phyloP scores from a whole-genome alignment of 352 stramenopile genomes.

The Peronospora farinosa region DNA sequence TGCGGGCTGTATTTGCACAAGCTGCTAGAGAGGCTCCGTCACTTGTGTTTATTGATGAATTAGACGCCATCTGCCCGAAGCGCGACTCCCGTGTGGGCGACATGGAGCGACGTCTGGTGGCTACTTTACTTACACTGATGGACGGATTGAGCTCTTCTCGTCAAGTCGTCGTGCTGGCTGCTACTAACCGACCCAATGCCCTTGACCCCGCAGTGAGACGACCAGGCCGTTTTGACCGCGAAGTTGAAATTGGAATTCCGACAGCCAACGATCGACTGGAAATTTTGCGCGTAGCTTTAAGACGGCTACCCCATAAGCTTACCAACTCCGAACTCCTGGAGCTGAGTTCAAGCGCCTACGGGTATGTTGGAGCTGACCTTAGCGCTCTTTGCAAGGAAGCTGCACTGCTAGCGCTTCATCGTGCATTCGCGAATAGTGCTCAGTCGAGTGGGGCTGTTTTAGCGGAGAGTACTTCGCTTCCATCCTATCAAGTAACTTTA shows the following conservation, averaged over 20 bases:
- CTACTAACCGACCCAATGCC: slow-evolving; percentile 85
- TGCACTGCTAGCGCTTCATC: slow-evolving; percentile 55
- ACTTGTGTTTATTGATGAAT: slow-evolving; percentile 86
- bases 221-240: slow-evolving; percentile 93
- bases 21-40: slow-evolving; percentile 45
- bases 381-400: slow-evolving; percentile 74
- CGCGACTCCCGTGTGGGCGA: slow-evolving; percentile 73
- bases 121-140: slow-evolving; percentile 87
- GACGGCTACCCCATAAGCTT: slow-evolving; percentile 79
- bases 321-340: slow-evolving; percentile 83
- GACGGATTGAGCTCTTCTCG: slow-evolving; percentile 66
- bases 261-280: slow-evolving; percentile 89
- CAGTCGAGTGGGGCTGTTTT: slow-evolving; percentile 15
- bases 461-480: slow-evolving; percentile 13
- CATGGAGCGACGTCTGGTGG: slow-evolving; percentile 81
- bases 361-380: slow-evolving; percentile 89
- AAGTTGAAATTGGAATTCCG: slow-evolving; percentile 95
- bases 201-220: slow-evolving; percentile 90
- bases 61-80: slow-evolving; percentile 87
- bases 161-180: slow-evolving; percentile 68
- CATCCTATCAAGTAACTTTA: slow-evolving; percentile 48
- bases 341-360: slow-evolving; percentile 91
- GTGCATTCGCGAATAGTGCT: slow-evolving; percentile 28
- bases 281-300: slow-evolving; percentile 89
- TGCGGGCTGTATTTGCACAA: slow-evolving; percentile 60